Evolutionary conservation across 108 stramenopile genomes (phyloP), one percentile per base, ranked within the genome.

Genomic region (Schizochytrium sp.): DNA sequence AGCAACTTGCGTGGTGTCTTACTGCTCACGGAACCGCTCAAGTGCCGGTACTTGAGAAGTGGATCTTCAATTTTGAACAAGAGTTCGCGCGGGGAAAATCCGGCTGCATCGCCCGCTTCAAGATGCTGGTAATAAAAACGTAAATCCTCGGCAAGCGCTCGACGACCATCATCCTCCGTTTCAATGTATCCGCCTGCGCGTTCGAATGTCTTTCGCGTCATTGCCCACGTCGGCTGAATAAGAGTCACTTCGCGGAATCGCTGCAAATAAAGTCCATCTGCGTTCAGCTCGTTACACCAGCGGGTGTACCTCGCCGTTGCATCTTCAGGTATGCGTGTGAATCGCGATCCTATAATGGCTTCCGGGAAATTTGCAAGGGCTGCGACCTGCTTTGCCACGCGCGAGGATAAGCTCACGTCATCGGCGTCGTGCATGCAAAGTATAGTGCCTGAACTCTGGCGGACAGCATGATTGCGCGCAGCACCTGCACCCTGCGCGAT

Each of bases 141-240:
- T 43, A 95, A 89, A 88, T 97, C 97, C 92, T 97, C 97, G 12
- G 97, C 97, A 47, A 97, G 83, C 12, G 94, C 92, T 8, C n/a
- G 44, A 3, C 76, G n/a, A 12, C 76, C 76, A 6, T 72, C 41
- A 45, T 72, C 89, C 5, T 60, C 57, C 55, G 43, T 58, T 25
- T 96, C 96, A 51, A 95, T 53, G 87, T 96, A 97, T n/a, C 96
- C 96, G 41, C 95, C 96, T 58, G 96, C 87, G 23, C 72, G 60
- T 34, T 93, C 87, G 87, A 95, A 97, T 87, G 94, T 89, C 5
- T 87, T 23, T 57, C 90, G 87, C 19, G 88, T 72, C 45, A 97
- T 53, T 87, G 94, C 95, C 97, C 97, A 97, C 0, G 97, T 97
- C 44, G 97, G 97, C 88, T 97, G 97, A 23, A 97, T 72, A 29